Evolutionary conservation across 768 basidiomycete genomes (phyloP), one percentile per base, ranked within the genome.

Genomic region (Pulveroboletus sp.): DNA sequence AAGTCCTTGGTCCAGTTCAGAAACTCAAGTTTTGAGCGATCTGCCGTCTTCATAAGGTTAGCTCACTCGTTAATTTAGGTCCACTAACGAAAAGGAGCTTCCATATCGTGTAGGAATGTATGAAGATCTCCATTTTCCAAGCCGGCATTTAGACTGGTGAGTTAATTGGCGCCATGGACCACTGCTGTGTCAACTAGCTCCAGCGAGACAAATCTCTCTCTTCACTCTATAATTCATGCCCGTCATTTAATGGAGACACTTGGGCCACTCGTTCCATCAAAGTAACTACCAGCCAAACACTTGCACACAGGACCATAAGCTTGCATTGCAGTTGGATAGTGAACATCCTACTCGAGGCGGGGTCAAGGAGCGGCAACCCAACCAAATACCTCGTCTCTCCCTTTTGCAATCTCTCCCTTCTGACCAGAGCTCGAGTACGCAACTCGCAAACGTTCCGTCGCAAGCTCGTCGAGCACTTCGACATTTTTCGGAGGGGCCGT

Each of bases 381-480:
- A 1, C 60, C 63, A 44, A 72, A 74, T 11, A 76, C 75, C 15
- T 78, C 68, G 49, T 71, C 71, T 47, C 72, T 69, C 21, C 70
- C 69, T 40, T 73, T 67, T 21, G 73, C 70, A 18, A 70, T 71
- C 43, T 71, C 62, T 9, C 66, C 66, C 51, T 61, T 61, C 44
- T 61, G 57, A 3, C 63, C 69, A 45, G 72, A 67, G 26, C 76
- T 77, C 46, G 76, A 72, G 61, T 90, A 89, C 0, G 79, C 77
- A 8, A 76, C 78, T 40, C 84, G 71, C 17, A 92, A 70, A 18
- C 83, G 71, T 61, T 89, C 87, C 13, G 83, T 86, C 6, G 88
- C 84, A 11, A 90, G 71, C 56, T 84, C 82, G 55, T 88, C 84
- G 30, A 92, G 71, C 17, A 77, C 63, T 35, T 76, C 72, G 14